Evolutionary conservation across 768 basidiomycete genomes (phyloP).

Genomic region (Boletus barrowsii): DNA sequence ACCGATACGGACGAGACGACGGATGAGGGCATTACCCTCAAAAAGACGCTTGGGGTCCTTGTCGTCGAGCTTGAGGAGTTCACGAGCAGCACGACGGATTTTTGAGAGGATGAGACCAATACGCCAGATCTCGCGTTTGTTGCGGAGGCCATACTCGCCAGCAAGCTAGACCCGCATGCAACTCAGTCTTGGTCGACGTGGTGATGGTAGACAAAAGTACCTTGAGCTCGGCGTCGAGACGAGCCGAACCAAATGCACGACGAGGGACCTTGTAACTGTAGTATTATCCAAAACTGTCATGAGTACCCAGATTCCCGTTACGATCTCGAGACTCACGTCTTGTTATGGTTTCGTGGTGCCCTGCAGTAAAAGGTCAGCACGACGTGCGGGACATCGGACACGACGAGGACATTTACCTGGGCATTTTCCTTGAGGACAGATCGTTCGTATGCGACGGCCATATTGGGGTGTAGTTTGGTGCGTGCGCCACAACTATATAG

Average conservation of each 20-base stretch:
- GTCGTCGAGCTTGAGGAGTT: conserved; percentile 98
- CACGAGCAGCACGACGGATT: conserved; percentile 99
- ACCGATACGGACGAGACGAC: conserved; percentile 97
- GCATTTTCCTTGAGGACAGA: conserved; percentile 72
- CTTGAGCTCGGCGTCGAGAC: conserved; percentile 99
- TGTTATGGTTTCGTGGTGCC: conserved; percentile 90
- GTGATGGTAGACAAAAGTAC: conserved; percentile 37
- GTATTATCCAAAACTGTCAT: conserved; percentile 50
- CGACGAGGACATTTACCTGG: conserved; percentile 57
- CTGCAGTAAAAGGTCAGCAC: conserved; percentile 41
- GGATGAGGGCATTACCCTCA: conserved; percentile 96
- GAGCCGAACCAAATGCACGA: conserved; percentile 94
- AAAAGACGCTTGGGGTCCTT: conserved; percentile 99
- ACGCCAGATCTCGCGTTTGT: conserved; percentile 99
- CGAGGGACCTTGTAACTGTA: conserved; percentile 97
- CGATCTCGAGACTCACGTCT: conserved; percentile 89
- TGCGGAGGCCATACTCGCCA: conserved; percentile 99
- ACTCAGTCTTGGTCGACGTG: neutral
- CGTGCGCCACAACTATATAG: conserved; percentile 64
- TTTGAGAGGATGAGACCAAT: conserved; percentile 97
- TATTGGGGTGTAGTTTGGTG: conserved; percentile 36
- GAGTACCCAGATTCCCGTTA: conserved; percentile 64
- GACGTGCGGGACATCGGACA: neutral
- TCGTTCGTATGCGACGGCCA: conserved; percentile 28
- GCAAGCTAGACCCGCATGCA: conserved; percentile 65